Percentiles rank a stretch among this genome's conserved stretches.
Conservation (phyloP, 2,329 filamentous ascomycete species). For the Colletotrichum sp. region DNA sequence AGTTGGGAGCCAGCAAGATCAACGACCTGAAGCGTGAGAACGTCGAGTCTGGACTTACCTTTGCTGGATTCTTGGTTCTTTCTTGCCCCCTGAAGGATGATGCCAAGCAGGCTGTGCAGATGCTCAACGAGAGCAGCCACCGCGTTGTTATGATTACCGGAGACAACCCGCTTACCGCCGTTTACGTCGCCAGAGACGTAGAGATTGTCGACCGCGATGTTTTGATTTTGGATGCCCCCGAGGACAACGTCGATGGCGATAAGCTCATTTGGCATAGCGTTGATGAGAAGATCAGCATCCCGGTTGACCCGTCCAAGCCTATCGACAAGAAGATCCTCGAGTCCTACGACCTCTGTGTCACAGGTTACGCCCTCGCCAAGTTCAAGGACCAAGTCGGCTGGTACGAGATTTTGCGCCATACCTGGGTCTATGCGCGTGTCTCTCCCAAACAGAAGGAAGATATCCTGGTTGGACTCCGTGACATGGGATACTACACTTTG, state of each 20-base stretch:
- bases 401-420: conserved; percentile 79
- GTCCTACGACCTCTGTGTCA: conserved; percentile 92
- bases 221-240: conserved; percentile 92
- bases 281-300: conserved; percentile 85
- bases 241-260: conserved; percentile 81
- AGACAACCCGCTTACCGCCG: conserved; percentile 95
- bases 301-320: conserved; percentile 81
- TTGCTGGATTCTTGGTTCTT: conserved; percentile 94
- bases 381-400: conserved; percentile 83
- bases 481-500: conserved; percentile 95
- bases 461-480: conserved; percentile 94
- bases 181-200: conserved; percentile 93
- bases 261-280: conserved; percentile 93
- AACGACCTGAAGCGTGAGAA: conserved; percentile 95
- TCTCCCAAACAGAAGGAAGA: conserved; percentile 99
- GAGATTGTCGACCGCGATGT: conserved; percentile 97
- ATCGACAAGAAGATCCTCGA: conserved; percentile 82
- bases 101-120: conserved; percentile 89
- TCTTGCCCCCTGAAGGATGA: conserved; percentile 97
- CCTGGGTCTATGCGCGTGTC: conserved; percentile 98
- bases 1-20: conserved; percentile 83
- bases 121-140: conserved; percentile 99
- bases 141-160: conserved; percentile 99
- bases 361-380: conserved; percentile 89
- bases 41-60: conserved; percentile 82